A percentile compares a stretch with the other conserved stretches of the same genome.
Conservation (phyloP, 2,329 filamentous ascomycete species). For the Parastagonospora avenae region DNA sequence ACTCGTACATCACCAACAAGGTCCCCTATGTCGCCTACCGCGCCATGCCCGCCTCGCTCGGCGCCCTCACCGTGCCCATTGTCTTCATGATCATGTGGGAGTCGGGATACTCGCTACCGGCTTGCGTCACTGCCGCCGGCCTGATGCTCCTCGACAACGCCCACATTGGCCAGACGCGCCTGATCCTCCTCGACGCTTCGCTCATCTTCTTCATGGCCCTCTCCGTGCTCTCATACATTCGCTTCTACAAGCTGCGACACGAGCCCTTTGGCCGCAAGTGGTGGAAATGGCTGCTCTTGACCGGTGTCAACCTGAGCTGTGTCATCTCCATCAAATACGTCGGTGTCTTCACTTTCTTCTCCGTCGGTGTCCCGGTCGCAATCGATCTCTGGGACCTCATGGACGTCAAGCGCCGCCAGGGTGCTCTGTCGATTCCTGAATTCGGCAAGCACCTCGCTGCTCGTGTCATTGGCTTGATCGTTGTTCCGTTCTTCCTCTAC, state of each 20-base stretch:
- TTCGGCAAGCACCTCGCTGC: slow-evolving; percentile 92
- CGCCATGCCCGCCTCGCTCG: slow-evolving; percentile 87
- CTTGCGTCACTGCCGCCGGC: slow-evolving; percentile 82
- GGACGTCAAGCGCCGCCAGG: slow-evolving; percentile 82
- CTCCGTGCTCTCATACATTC: slow-evolving; percentile 91
- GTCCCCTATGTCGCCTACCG: slow-evolving; percentile 97
- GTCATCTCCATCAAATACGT: slow-evolving; percentile 99
- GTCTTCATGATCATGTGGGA: slow-evolving; percentile 99
- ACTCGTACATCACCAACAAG: slow-evolving; percentile 96
- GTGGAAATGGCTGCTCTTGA: slow-evolving; percentile 99
- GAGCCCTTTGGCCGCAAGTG: slow-evolving; percentile 90
- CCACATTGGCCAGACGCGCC: slow-evolving; percentile 91
- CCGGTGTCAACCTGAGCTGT: slow-evolving; percentile 91
- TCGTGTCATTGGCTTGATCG: slow-evolving; percentile 81
- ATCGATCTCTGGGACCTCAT: slow-evolving; percentile 96
- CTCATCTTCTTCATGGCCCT: slow-evolving; percentile 95
- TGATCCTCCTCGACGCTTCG: slow-evolving; percentile 94
- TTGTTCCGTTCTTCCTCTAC: slow-evolving; percentile 96
- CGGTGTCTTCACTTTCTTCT: slow-evolving; percentile 94
- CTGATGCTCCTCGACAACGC: slow-evolving; percentile 96
- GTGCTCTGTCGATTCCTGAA: slow-evolving; percentile 75
- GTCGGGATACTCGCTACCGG: slow-evolving; percentile 94
- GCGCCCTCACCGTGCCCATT: slow-evolving; percentile 90
- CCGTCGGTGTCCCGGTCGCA: slow-evolving; percentile 89
- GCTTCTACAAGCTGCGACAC: slow-evolving; percentile 96